Percentiles rank a stretch among this genome's conserved stretches.
Evolutionary conservation across 495 filamentous ascomycete species (phyloP).

Genomic region (Penicillium nucicola): DNA sequence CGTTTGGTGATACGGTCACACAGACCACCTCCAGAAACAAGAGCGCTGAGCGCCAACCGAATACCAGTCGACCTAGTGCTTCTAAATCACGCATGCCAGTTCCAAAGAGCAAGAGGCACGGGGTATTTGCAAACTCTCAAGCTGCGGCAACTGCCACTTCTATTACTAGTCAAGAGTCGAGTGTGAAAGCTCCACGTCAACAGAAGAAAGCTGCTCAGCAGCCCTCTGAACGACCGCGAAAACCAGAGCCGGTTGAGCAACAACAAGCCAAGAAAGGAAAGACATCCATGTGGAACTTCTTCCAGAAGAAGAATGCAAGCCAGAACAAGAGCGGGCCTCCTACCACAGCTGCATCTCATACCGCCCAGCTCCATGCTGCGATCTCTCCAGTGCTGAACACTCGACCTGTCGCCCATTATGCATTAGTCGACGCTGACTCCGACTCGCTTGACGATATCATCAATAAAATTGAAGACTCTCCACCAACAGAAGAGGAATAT

Average conservation of each 20-base stretch:
- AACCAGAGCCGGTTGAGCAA: neutral
- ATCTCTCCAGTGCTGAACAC: constrained; percentile 34
- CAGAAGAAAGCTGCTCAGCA: constrained; percentile 8
- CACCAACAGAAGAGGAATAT: constrained; percentile 38
- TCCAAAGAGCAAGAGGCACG: constrained; percentile 11
- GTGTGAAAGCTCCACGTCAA: constrained; percentile 12
- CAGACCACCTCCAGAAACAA: constrained; percentile 2
- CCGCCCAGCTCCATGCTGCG: constrained; percentile 35
- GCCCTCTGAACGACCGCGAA: constrained; percentile 6
- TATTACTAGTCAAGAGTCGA: constrained; percentile 27
- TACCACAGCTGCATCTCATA: constrained; percentile 6
- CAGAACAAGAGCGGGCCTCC: constrained; percentile 15
- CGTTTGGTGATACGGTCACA: constrained; percentile 10
- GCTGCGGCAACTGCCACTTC: constrained; percentile 22
- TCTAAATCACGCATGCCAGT: constrained; percentile 21
- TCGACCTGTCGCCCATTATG: constrained; percentile 71
- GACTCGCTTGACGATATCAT: constrained; percentile 66
- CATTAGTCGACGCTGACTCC: constrained; percentile 73
- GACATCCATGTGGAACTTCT: constrained; percentile 68
- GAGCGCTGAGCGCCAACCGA: constrained; percentile 3
- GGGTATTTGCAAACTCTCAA: constrained; percentile 23
- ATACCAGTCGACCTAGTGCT: neutral
- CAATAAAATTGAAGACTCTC: constrained; percentile 53
- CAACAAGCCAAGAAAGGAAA: constrained; percentile 29
- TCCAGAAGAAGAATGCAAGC: constrained; percentile 53